Conservation (phyloP, 305 asterid species). For the Plantago coronopus region DNA sequence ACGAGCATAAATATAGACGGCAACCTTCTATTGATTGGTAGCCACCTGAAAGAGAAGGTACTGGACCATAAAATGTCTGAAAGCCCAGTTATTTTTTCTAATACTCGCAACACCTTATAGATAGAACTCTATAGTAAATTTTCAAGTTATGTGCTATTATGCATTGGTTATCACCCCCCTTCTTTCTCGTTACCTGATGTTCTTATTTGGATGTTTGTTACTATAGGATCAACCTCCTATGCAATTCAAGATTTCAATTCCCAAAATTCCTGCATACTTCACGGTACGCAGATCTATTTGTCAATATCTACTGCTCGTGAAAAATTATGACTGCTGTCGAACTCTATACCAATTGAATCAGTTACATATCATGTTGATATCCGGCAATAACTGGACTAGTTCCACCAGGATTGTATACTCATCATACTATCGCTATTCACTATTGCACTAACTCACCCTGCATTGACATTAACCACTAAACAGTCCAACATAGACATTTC, state of each 20-base stretch:
- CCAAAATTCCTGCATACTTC: slow-evolving; percentile 88
- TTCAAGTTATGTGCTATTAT: background rate
- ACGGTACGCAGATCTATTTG: slow-evolving; percentile 42
- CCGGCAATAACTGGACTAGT: too few relatives aligned
- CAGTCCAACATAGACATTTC: too few relatives aligned
- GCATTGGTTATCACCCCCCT: background rate
- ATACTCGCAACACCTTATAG: background rate
- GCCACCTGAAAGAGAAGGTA: slow-evolving; percentile 89
- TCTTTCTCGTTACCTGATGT: background rate
- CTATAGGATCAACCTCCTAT: slow-evolving; percentile 69
- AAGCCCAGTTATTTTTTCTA: slow-evolving; percentile 13
- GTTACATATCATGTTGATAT: too few relatives aligned
- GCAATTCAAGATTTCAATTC: slow-evolving; percentile 77
- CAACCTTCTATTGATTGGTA: slow-evolving; percentile 76
- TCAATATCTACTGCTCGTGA: too few relatives aligned
- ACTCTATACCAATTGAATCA: too few relatives aligned
- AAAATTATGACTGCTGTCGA: background rate
- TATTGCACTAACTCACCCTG: too few relatives aligned
- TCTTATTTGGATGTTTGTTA: slow-evolving; percentile 26
- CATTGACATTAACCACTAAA: too few relatives aligned
- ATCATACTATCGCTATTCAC: too few relatives aligned
- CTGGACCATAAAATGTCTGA: slow-evolving; percentile 13
- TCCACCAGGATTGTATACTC: too few relatives aligned
- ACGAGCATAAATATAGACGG: slow-evolving; percentile 83
- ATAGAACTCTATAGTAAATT: background rate